phyloP scores from a whole-genome alignment of 1,284 basidiomycete species.

The Trametes hirsuta region DNA sequence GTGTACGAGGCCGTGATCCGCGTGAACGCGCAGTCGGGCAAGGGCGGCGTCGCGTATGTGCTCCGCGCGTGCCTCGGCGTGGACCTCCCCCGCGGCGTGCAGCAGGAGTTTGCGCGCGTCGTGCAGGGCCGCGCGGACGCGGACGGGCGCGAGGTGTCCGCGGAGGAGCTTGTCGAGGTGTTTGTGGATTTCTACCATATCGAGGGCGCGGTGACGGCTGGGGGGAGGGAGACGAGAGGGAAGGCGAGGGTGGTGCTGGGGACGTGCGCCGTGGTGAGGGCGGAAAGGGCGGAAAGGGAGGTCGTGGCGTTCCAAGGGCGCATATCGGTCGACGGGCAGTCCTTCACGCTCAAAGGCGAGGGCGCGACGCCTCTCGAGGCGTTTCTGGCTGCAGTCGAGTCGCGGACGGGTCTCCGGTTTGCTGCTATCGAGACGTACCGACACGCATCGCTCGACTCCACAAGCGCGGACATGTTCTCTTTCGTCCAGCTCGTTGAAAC shows the following conservation, averaged over 20 bases:
- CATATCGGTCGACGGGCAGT: constrained; percentile 79
- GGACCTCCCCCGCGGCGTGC: constrained; percentile 95
- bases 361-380: constrained; percentile 96
- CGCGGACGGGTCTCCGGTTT: constrained; percentile 80
- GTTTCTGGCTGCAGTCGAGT: constrained; percentile 85
- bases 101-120: constrained; percentile 92
- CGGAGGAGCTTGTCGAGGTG: constrained; percentile 89
- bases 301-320: constrained; percentile 80
- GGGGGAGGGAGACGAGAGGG: constrained; percentile 49
- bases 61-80: constrained; percentile 90
- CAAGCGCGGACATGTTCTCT: constrained; percentile 86
- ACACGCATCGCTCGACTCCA: constrained; percentile 87
- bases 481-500: constrained; percentile 89
- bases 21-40: constrained; percentile 96
- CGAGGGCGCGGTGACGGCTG: constrained; percentile 56
- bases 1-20: constrained; percentile 98
- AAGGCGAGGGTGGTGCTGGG: constrained; percentile 56
- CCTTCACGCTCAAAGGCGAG: constrained; percentile 83
- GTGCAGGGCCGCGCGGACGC: constrained; percentile 89
- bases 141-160: constrained; percentile 93
- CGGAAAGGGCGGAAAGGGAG: not conserved
- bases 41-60: constrained; percentile 94
- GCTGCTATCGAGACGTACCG: constrained; percentile 92
- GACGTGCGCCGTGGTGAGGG: constrained; percentile 2
- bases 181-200: constrained; percentile 88